phyloP scores from a whole-genome alignment of 805 yeast species.

The Kregervanrija delftensis region DNA sequence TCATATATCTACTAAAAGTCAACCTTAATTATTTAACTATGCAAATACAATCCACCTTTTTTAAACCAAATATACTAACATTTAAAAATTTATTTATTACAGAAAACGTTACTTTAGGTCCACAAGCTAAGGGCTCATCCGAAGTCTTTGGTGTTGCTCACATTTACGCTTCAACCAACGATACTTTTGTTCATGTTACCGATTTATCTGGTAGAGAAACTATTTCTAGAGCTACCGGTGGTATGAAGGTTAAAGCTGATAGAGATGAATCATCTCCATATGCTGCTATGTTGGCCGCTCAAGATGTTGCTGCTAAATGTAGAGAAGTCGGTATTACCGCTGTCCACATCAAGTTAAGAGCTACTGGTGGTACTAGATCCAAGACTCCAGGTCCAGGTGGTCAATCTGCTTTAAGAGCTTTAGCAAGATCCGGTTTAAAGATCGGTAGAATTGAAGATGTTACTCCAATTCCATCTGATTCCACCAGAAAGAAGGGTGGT shows the following conservation, averaged over 20 bases:
- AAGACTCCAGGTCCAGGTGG: constrained; percentile 99
- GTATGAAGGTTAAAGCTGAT: constrained; percentile 99
- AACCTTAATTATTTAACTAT: too few species aligned
- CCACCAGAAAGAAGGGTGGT: constrained; percentile 99
- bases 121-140: constrained; percentile 93
- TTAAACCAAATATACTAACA: constrained; percentile 21
- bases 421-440: constrained; percentile 99
- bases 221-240: constrained; percentile 99
- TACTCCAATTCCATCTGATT: constrained; percentile 99
- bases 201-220: constrained; percentile 99
- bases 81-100: constrained; percentile 4
- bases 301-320: constrained; percentile 98
- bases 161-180: constrained; percentile 99
- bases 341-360: constrained; percentile 99
- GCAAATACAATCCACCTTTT: too few species aligned
- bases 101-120: constrained; percentile 64
- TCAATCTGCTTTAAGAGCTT: constrained; percentile 97
- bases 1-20: too few species aligned
- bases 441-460: constrained; percentile 99
- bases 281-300: constrained; percentile 99
- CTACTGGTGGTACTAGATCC: constrained; percentile 99
- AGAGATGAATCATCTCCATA: constrained; percentile 99
- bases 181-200: constrained; percentile 99
- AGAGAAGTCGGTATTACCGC: constrained; percentile 99
- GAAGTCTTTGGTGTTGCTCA: constrained; percentile 99